Evolutionary conservation across 2,329 filamentous ascomycete species (phyloP), one percentile per base, ranked within the genome.

Genomic region (Microsporum audouinii): DNA sequence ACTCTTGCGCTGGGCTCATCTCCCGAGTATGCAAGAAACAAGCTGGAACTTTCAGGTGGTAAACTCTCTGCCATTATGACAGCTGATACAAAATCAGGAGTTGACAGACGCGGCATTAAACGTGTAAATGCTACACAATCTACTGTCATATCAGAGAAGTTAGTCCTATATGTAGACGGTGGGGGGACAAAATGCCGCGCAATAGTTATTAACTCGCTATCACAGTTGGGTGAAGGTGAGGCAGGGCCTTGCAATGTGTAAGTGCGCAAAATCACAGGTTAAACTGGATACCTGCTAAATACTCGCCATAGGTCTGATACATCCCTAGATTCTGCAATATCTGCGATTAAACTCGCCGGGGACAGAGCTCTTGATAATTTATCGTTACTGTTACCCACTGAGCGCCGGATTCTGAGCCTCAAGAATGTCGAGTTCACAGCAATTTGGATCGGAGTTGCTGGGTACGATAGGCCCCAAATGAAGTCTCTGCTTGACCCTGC

Each of bases 121-220:
- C 12, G 5, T 38, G 23, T 34, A 8, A 33, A 38, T 34, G 6
- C 23, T 23, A 31, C 7, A 7, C 58, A 56, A 2, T 23, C 38
- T 33, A 53, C 33, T 23, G 61, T 66, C 4, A 36, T 58, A 12
- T 51, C 47, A 56, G 7, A 58, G 17, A 29, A 60, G 51, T 33
- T 68, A 58, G 68, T 72, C 2, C 66, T 78, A 1, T 77, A 75
- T 41, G 69, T 78, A 17, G 76, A 78, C 65, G 75, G 75, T 0
- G 76, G 76, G 14, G 76, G 75, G 0, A 75, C 69, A 2, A 77
- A 76, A 62, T 77, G 75, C 62, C 75, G 73, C 23, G 76, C 75
- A n/a, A 69, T 69, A 1, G 61, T 75, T 8, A 61, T 72, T 3
- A 67, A 69, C 14, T 59, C 60, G 0, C 59, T 66, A 17, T 71